These are phyloP conservation scores for Trypanosoma boissoni DNA, from an alignment of 208 protist genomes.

Conservation along the genomic window DNA sequence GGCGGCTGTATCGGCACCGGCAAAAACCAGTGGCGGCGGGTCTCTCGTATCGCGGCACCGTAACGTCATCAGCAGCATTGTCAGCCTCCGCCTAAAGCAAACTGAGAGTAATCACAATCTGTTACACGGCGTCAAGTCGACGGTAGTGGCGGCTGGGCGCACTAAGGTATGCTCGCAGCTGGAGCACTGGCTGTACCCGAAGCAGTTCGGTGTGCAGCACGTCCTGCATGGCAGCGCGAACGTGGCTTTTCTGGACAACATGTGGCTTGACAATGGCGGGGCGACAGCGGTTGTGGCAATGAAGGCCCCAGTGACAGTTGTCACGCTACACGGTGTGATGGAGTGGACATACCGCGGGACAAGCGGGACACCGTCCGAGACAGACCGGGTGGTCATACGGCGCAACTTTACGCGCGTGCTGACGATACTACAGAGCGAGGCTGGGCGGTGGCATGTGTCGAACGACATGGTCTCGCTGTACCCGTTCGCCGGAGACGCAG, in stretches of 20 bases:
- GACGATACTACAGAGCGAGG: conserved; percentile 38
- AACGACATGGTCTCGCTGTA: conserved; percentile 85
- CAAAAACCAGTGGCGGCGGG: conserved; percentile 27
- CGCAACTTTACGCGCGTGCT: conserved; percentile 77
- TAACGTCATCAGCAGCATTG: conserved; percentile 73
- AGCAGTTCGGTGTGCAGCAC: conserved; percentile 61
- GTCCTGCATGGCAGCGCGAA: conserved; percentile 61
- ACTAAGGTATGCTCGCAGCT: conserved; percentile 81
- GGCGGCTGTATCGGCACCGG: conserved; percentile 53
- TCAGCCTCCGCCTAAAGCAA: conserved; percentile 71
- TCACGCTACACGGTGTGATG: conserved; percentile 84
- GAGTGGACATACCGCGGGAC: conserved; percentile 54
- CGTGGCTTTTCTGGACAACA: conserved; percentile 72
- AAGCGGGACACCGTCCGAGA: conserved; percentile 13
- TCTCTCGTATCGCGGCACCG: conserved; percentile 31
- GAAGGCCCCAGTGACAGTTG: conserved; percentile 61
- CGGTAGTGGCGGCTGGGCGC: conserved; percentile 64
- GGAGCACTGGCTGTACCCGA: conserved; percentile 81
- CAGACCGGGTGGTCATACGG: conserved; percentile 50
- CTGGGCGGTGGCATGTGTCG: conserved; percentile 58
- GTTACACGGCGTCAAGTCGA: conserved; percentile 50
- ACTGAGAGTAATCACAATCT: conserved; percentile 86
- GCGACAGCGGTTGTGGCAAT: too few relatives aligned
- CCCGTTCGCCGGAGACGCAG: conserved; percentile 39
- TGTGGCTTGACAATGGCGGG: too few relatives aligned